phyloP scores from a whole-genome alignment of 345 rosid species.

The Boechera divaricarpa region DNA sequence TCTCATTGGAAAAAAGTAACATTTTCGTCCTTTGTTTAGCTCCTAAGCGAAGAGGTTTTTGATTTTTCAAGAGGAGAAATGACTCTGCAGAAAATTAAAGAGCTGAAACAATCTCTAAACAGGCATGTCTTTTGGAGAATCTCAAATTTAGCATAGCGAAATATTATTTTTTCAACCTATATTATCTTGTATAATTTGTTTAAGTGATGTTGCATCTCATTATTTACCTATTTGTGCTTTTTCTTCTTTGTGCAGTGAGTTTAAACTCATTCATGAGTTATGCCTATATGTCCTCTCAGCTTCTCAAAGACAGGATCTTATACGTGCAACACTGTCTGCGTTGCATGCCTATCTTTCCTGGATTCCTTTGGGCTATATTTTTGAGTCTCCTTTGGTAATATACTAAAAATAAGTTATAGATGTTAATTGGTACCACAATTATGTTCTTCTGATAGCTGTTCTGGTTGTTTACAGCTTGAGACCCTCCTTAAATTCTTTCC shows the following conservation, averaged over 20 bases:
- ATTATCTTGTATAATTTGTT: constrained; percentile 5
- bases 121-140: constrained; percentile 52
- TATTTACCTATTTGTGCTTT: constrained; percentile 34
- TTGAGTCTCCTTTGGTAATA: constrained; percentile 95
- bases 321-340: constrained; percentile 91
- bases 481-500: constrained; percentile 92
- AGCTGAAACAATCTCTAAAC: constrained; percentile 94
- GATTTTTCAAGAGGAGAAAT: constrained; percentile 99
- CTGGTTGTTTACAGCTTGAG: constrained; percentile 68
- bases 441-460: constrained; percentile 38
- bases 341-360: constrained; percentile 99
- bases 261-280: constrained; percentile 97
- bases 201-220: constrained; percentile 17
- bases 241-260: constrained; percentile 71
- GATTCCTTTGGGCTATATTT: constrained; percentile 99
- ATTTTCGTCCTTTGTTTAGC: constrained; percentile 54
- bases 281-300: constrained; percentile 97
- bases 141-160: background rate
- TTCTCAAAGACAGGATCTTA: constrained; percentile 94
- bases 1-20: constrained; percentile 28
- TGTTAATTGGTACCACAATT: constrained; percentile 34
- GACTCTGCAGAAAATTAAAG: constrained; percentile 97
- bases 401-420: constrained; percentile 17
- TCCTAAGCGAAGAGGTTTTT: constrained; percentile 97
- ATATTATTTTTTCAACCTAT: background rate